Base-by-base conservation (phyloP, 106 monocot species). In the Dactylorhiza incarnata region DNA sequence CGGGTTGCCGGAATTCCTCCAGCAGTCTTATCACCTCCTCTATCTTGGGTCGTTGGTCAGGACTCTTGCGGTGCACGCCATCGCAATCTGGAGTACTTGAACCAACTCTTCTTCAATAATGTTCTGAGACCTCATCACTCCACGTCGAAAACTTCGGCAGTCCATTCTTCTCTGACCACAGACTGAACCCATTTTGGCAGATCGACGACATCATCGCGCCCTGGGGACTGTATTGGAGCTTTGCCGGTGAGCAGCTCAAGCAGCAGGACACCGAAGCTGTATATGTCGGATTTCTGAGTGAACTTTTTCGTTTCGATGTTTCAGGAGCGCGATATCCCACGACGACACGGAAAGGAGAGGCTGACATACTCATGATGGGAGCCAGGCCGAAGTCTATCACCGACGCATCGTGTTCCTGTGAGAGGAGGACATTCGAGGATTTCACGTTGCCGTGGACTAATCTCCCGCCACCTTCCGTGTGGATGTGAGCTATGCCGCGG, bases 371-470 rank as follows among this genome's bases (percentile, higher is more conserved):
- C 83, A 81, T 84, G 11, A 89, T 75, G 16, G 83, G 44, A 5
- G 81, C 76, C 1, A 89, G 78, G 68, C 89, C 85, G 24, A 81
- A 72, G 45, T 89, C 85, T 5, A 83, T 76, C 45, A 89, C 81
- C 15, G 68, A 76, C 5, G 83, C 81, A 8, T 85, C 83, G 10
- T 74, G 71, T 14, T 83, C 76, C 14, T 74, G 61, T 15, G 81
- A 65, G 46, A 90, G 75, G 7, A 90, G 81, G 63, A 87, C 55
- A 14, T 90, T 90, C 12, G 82, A 76, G 62, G 91, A 83, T 73
- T 87, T 87, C 14, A 91, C 83, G 85, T 91, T 91, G 23, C 91
- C 91, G 73, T 91, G 91, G 24, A 44, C 52, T 24, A 87, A 75
- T 68, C 83, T 87, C 8, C 79, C 81, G 4, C 82, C 81, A 7